Conservation (phyloP, 495 filamentous ascomycete genomes). For the Hyaloscypha bicolor region DNA sequence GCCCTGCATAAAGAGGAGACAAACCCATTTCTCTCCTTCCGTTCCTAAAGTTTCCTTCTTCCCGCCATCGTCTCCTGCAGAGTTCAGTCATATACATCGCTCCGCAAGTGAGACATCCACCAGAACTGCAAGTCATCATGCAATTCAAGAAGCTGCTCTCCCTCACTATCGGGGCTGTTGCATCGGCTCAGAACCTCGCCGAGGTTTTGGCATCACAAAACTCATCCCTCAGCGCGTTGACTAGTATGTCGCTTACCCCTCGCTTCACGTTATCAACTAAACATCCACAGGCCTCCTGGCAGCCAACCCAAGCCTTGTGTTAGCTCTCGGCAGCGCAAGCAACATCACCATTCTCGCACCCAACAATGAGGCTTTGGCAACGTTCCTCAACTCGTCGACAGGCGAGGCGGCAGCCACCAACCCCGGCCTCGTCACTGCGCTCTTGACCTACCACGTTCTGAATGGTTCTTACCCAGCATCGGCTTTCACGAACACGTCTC, state of each 20-base stretch:
- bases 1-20: not conserved
- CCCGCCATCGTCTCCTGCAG: not conserved
- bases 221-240: conserved; percentile 40
- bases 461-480: conserved; percentile 51
- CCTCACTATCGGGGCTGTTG: conserved; percentile 26
- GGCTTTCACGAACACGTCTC: conserved; percentile 43
- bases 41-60: not conserved
- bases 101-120: not conserved
- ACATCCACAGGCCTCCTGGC: conserved; percentile 37
- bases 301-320: conserved; percentile 41
- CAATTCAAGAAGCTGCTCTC: conserved; percentile 39
- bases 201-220: conserved; percentile 37
- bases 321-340: conserved; percentile 39
- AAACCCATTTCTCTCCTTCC: not conserved
- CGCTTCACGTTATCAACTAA: not conserved
- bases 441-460: conserved; percentile 68
- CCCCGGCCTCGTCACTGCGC: conserved; percentile 42
- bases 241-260: conserved; percentile 25
- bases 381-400: conserved; percentile 36
- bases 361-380: conserved; percentile 56
- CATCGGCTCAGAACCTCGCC: conserved; percentile 37
- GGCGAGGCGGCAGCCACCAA: conserved; percentile 35
- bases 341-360: conserved; percentile 70
- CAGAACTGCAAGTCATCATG: conserved; percentile 32
- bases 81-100: not conserved